phyloP scores from a whole-genome alignment of 805 yeast species.

The Barnettozyma populi region DNA sequence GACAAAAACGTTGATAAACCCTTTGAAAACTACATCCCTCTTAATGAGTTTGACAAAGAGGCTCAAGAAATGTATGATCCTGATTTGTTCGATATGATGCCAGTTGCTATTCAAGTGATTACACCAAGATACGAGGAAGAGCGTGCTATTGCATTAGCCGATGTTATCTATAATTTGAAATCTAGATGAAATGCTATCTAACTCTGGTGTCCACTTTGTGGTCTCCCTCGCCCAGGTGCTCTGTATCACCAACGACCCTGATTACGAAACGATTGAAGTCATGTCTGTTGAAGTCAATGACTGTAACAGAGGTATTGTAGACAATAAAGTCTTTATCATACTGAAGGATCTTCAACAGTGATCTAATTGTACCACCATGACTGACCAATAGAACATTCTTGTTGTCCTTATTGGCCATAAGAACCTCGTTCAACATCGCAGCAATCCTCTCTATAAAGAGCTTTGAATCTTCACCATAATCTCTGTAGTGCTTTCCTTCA shows the following conservation, averaged over 20 bases:
- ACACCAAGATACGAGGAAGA: slow-evolving; percentile 57
- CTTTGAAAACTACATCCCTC: slow-evolving; percentile 18
- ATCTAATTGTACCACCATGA: slow-evolving; percentile 79
- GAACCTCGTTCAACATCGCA: slow-evolving; percentile 38
- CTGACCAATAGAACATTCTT: slow-evolving; percentile 58
- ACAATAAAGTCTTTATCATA: slow-evolving; percentile 48
- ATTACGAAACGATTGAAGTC: slow-evolving; percentile 37
- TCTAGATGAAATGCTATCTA: slow-evolving; percentile 10
- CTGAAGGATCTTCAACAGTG: slow-evolving; percentile 47
- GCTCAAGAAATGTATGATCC: slow-evolving; percentile 40
- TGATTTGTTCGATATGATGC: slow-evolving; percentile 43
- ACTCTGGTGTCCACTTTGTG: slow-evolving; percentile 45
- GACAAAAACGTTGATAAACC: slow-evolving; percentile 29
- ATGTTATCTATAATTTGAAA: slow-evolving; percentile 1
- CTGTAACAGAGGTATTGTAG: slow-evolving; percentile 68
- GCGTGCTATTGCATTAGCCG: slow-evolving; percentile 16
- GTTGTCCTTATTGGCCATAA: slow-evolving; percentile 30
- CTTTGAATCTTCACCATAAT: slow-evolving; percentile 56
- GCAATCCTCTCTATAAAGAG: slow-evolving; percentile 45
- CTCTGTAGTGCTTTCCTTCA: slow-evolving; percentile 51
- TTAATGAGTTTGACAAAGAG: slow-evolving; percentile 28
- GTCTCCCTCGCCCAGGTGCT: slow-evolving; percentile 55
- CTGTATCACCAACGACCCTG: slow-evolving; percentile 56
- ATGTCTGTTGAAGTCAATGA: slow-evolving; percentile 48
- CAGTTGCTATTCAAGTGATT: slow-evolving; percentile 51